These are phyloP conservation scores for Heritiera fomes DNA, from an alignment of 345 rosid genomes.

Conservation along the genomic window DNA sequence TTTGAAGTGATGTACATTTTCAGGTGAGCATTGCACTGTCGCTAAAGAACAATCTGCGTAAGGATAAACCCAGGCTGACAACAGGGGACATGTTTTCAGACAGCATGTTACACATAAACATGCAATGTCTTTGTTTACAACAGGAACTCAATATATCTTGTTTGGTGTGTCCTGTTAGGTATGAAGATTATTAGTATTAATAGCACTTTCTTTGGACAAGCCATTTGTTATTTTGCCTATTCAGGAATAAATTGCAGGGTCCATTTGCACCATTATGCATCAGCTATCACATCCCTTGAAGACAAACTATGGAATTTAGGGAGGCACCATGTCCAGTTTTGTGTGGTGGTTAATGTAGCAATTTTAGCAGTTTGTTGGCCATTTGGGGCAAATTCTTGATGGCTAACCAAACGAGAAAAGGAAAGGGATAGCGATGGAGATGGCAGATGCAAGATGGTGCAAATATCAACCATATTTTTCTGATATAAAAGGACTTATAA, in stretches of 20 bases:
- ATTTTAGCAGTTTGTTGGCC: background rate
- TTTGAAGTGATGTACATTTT: background rate
- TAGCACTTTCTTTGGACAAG: background rate
- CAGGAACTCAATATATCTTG: background rate
- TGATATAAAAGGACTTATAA: no score
- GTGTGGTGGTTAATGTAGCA: background rate
- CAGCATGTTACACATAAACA: background rate
- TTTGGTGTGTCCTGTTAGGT: background rate
- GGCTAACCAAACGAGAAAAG: background rate
- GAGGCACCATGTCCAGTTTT: background rate
- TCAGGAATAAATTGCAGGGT: slow-evolving; percentile 1
- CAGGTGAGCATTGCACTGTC: background rate
- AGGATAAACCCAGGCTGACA: background rate
- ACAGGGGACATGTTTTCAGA: background rate
- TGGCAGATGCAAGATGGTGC: background rate
- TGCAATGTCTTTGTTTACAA: slow-evolving; percentile 6
- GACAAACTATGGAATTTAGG: background rate
- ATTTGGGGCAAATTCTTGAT: background rate
- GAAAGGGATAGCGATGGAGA: background rate
- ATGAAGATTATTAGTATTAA: background rate
- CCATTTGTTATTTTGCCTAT: background rate
- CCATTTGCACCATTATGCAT: background rate
- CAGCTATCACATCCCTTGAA: background rate
- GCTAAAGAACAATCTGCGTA: background rate
- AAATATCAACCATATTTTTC: background rate